Percentiles rank a stretch among this genome's conserved stretches.
phyloP scores from a whole-genome alignment of 768 basidiomycete species.

The Mycena indigotica region DNA sequence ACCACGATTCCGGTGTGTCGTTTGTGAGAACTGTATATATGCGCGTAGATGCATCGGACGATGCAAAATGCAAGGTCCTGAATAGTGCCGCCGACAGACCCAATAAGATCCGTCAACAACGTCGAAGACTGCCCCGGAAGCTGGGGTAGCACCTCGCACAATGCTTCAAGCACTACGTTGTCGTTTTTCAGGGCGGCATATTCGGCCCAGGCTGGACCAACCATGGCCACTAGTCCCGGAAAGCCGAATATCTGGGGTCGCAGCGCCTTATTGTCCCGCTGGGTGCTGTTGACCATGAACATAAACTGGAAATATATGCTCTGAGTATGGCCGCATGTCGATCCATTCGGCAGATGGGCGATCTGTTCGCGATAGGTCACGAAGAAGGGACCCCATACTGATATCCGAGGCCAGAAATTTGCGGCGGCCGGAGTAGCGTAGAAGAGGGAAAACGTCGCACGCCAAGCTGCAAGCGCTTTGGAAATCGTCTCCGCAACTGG shows the following conservation, averaged over 20 bases:
- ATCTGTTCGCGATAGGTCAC: neutral
- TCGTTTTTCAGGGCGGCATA: neutral
- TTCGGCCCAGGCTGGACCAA: neutral
- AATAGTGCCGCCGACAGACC: neutral
- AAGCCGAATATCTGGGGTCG: neutral
- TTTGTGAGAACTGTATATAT: too few species aligned
- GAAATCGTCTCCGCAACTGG: neutral
- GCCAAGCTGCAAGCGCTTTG: neutral
- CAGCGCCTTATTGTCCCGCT: neutral
- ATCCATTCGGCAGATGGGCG: neutral
- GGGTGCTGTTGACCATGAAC: neutral
- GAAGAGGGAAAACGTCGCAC: neutral
- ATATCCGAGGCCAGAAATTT: neutral
- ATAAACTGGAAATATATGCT: neutral
- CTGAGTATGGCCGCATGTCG: too few species aligned
- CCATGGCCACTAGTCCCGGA: neutral
- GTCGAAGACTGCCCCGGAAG: neutral
- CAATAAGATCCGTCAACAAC: neutral
- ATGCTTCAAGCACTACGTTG: neutral
- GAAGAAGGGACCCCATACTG: neutral
- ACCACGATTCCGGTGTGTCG: too few species aligned
- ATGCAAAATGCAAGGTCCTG: neutral
- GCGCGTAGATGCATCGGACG: neutral
- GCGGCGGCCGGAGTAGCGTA: neutral
- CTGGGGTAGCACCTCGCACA: neutral